Evolutionary conservation across 495 filamentous ascomycete genomes (phyloP), one percentile per base, ranked within the genome.

Genomic region (Saxophila tyrrhenica): DNA sequence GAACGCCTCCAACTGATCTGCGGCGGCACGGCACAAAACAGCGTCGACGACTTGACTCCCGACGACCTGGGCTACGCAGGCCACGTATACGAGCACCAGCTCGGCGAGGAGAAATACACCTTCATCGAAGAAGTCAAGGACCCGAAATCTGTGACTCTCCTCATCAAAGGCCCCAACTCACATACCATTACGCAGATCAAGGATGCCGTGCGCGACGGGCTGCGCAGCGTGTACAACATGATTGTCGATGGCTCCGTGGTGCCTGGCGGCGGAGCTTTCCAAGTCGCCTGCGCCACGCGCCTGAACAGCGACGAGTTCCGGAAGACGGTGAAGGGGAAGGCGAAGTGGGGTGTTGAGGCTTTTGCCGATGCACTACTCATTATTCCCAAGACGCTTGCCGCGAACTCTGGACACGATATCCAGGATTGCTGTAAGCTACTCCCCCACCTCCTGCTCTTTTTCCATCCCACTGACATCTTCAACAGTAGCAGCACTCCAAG

Each of bases 81-180:
- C 47, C 76, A 86, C 38, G 92, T 98, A 41, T 96, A 98, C 62
- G 92, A 98, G 74, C 90, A 97, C 72, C 87, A 94, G 65, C 79
- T 98, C 3, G 92, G 92, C 50, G 92, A 98, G 74, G 92, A 98
- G 74, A 98, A 98, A 73, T 98, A 87, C 72, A 98, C 92, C 16
- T 98, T 98, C 61, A 79, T 98, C 49, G 94, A 97, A 70, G 94
- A 98, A 54, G 92, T 98, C 60, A 97, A 95, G 77, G 87, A 97
- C 48, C 87, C 92, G 48, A 98, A 97, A 75, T 96, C 94, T 3
- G 94, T 97, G n/a, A 98, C 92, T 19, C 75, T 98, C 13, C 77
- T 98, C 52, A 96, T 98, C 74, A 98, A 98, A 75, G 92, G 92
- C 7, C 92, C 92, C 39, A 98, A 98, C 71, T 74, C 80, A 62